Evolutionary conservation across 202 grass and related monocot species (phyloP).

Genomic region (Cymbopogon flexuosus): DNA sequence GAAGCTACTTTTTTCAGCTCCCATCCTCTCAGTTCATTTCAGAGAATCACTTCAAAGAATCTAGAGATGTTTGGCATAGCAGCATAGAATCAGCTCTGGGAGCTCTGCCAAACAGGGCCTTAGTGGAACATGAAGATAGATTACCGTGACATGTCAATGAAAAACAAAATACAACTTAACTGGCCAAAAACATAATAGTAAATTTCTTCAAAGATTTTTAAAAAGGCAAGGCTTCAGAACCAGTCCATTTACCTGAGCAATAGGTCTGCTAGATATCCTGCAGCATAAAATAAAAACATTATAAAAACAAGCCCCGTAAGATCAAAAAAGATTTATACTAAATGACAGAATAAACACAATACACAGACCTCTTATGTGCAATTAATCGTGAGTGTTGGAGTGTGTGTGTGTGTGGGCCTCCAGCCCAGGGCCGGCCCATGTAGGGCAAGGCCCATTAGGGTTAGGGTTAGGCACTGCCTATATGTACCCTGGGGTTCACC

Average conservation of each 20-base stretch:
- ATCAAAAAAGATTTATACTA: neutral
- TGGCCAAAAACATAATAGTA: neutral
- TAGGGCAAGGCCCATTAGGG: too few relatives aligned
- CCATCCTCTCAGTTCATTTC: too few relatives aligned
- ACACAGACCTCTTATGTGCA: neutral
- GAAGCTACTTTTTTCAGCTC: too few relatives aligned
- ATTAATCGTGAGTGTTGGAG: neutral
- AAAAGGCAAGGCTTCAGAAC: neutral
- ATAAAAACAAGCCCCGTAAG: neutral
- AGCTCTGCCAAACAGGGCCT: neutral
- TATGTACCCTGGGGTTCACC: too few relatives aligned
- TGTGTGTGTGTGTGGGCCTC: too few relatives aligned
- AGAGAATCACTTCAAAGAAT: neutral
- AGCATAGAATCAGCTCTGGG: neutral
- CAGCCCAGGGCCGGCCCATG: too few relatives aligned
- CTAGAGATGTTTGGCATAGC: neutral
- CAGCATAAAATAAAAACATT: slow-evolving; percentile 23
- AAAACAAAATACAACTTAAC: slow-evolving; percentile 23
- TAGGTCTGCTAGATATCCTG: slow-evolving; percentile 50
- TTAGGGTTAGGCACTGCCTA: too few relatives aligned
- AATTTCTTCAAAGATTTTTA: slow-evolving; percentile 11
- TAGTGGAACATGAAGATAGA: slow-evolving; percentile 13
- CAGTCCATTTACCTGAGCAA: slow-evolving; percentile 59
- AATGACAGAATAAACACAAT: slow-evolving; percentile 1
- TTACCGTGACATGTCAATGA: neutral